These are phyloP conservation scores for Gonapodya prolifera DNA, from an alignment of 192 early-diverging fungal genomes.

Conservation along the genomic window DNA sequence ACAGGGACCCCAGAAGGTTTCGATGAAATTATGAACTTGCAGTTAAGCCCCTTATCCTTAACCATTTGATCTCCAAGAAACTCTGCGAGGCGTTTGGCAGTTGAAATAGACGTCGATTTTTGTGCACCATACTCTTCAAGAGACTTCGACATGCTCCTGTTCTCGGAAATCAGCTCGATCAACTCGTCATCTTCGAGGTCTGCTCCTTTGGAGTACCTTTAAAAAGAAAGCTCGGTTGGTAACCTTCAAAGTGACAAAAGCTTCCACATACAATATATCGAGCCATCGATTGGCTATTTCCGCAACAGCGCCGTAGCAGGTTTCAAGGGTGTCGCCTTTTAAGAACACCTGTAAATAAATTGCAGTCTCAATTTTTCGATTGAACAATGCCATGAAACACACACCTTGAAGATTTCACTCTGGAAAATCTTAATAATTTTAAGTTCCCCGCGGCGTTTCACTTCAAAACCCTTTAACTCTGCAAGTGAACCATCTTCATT, in stretches of 20 bases:
- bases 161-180: constrained; percentile 94
- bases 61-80: constrained; percentile 98
- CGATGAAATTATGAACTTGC: constrained; percentile 85
- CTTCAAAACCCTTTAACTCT: constrained; percentile 97
- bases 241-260: neutral
- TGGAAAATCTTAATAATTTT: constrained; percentile 99
- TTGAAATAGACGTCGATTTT: constrained; percentile 91
- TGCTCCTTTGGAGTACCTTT: constrained; percentile 52
- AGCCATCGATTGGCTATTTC: constrained; percentile 87
- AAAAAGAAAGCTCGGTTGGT: neutral
- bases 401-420: constrained; percentile 79
- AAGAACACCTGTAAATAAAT: too few relatives aligned
- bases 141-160: constrained; percentile 90
- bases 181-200: constrained; percentile 76
- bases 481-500: constrained; percentile 87
- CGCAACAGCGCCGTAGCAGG: constrained; percentile 85
- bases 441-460: constrained; percentile 96
- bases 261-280: constrained; percentile 70
- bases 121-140: constrained; percentile 85
- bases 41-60: constrained; percentile 90
- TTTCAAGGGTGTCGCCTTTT: constrained; percentile 66
- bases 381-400: too few relatives aligned
- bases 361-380: too few relatives aligned
- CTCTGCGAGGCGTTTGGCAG: constrained; percentile 87
- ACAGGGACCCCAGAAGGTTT: constrained; percentile 75